phyloP scores from a whole-genome alignment of 2,329 filamentous ascomycete genomes.

The Cryphonectria japonica region DNA sequence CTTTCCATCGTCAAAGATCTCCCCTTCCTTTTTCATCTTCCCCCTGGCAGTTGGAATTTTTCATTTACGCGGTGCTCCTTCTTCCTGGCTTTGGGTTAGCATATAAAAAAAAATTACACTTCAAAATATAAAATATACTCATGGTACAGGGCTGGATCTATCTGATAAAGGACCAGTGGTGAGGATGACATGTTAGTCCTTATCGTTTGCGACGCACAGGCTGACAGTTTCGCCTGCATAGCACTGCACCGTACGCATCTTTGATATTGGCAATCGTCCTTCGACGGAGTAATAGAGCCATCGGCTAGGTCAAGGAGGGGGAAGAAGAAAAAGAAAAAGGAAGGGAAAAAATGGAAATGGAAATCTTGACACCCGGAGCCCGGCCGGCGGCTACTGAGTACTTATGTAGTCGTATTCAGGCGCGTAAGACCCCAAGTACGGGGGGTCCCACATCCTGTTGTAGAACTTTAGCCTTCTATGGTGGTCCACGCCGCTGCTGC shows the following conservation, averaged over 20 bases:
- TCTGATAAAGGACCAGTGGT: not conserved
- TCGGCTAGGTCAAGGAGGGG: not conserved
- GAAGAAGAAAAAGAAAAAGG: no score
- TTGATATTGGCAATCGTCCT: not conserved
- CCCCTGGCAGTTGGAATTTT: no score
- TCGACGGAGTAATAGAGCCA: not conserved
- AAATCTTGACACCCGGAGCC: not conserved
- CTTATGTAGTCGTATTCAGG: not conserved
- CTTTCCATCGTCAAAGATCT: not conserved
- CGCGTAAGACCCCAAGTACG: not conserved
- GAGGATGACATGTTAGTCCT: not conserved
- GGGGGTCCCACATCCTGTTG: not conserved
- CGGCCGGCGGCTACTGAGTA: not conserved
- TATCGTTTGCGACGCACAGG: not conserved
- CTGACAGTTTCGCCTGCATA: not conserved
- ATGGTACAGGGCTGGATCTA: not conserved
- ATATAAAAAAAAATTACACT: not conserved
- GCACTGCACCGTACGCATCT: not conserved
- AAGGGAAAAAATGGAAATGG: not conserved
- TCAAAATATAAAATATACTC: not conserved
- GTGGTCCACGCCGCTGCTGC: not conserved
- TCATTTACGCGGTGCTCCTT: not conserved
- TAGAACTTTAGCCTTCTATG: not conserved
- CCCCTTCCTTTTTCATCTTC: no score
- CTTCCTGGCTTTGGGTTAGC: not conserved